Percentiles rank a stretch among this genome's conserved stretches.
phyloP scores from a whole-genome alignment of 345 rosid species.

The Moricandia moricandioides region DNA sequence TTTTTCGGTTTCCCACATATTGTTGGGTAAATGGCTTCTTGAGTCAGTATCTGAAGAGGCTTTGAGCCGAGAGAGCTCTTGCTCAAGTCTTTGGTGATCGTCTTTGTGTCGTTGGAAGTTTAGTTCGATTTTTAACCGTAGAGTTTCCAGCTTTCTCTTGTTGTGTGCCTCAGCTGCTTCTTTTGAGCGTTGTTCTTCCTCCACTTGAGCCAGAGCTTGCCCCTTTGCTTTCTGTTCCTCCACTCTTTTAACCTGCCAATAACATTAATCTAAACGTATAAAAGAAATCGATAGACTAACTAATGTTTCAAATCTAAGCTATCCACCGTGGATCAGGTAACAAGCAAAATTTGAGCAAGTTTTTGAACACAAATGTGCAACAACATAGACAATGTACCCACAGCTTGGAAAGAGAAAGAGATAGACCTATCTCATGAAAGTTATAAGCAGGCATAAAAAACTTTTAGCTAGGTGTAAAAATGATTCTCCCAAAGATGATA shows the following conservation, averaged over 20 bases:
- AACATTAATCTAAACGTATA: not conserved
- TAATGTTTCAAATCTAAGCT: not conserved
- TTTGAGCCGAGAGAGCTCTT: slow-evolving; percentile 63
- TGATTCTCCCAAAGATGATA: not conserved
- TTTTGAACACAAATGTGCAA: not conserved
- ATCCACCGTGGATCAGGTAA: slow-evolving; percentile 4
- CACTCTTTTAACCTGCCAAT: slow-evolving; percentile 56
- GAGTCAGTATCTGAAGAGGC: slow-evolving; percentile 46
- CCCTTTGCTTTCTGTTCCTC: slow-evolving; percentile 55
- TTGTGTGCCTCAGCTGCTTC: slow-evolving; percentile 57
- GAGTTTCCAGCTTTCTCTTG: slow-evolving; percentile 70
- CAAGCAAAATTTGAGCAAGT: slow-evolving; percentile 10
- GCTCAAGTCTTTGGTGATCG: slow-evolving; percentile 73
- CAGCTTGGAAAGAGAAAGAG: not conserved
- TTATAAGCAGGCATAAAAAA: not conserved
- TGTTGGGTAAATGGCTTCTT: slow-evolving; percentile 39
- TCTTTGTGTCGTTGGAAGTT: slow-evolving; percentile 81
- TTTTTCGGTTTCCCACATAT: slow-evolving; percentile 22
- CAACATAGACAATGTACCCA: not conserved
- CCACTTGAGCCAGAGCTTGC: slow-evolving; percentile 45
- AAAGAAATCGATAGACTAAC: not conserved
- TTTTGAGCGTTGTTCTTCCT: slow-evolving; percentile 55
- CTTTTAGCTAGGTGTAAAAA: not conserved
- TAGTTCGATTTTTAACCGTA: slow-evolving; percentile 64
- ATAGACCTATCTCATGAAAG: not conserved